These are phyloP conservation scores for Russula ochroleuca DNA, from an alignment of 768 basidiomycete genomes.

Conservation along the genomic window DNA sequence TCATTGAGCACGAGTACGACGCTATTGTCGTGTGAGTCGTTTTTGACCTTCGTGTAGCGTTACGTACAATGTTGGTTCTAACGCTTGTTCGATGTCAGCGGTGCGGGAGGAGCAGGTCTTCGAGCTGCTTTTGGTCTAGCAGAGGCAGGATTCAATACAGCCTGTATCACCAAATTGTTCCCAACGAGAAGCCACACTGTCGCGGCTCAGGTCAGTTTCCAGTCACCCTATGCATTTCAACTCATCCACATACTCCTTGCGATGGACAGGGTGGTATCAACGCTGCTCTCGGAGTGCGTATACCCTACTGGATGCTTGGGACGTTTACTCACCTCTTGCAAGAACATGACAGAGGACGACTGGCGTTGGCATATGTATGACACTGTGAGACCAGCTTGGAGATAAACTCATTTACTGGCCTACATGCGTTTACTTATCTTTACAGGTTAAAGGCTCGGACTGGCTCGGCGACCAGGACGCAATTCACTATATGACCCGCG, in stretches of 20 bases:
- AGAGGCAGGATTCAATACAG: slow-evolving; percentile 97
- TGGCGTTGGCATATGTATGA: slow-evolving; percentile 99
- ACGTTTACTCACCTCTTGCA: slow-evolving; percentile 17
- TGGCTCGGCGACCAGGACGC: slow-evolving; percentile 99
- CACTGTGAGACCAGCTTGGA: slow-evolving; percentile 52
- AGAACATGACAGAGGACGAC: slow-evolving; percentile 99
- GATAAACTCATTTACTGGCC: background rate
- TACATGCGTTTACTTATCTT: background rate
- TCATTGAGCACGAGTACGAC: slow-evolving; percentile 99
- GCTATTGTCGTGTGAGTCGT: slow-evolving; percentile 90
- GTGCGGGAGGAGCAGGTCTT: slow-evolving; percentile 96
- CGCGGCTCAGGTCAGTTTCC: slow-evolving; percentile 75
- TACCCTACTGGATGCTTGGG: background rate
- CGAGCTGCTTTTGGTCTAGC: slow-evolving; percentile 98
- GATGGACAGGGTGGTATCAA: slow-evolving; percentile 85
- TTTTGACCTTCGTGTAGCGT: background rate
- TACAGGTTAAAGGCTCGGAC: slow-evolving; percentile 95
- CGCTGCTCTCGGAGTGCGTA: slow-evolving; percentile 85
- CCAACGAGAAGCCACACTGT: slow-evolving; percentile 98
- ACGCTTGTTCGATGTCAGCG: slow-evolving; percentile 47
- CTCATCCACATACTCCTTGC: background rate
- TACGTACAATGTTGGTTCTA: background rate
- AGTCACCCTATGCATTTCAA: background rate
- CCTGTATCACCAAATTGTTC: slow-evolving; percentile 98
- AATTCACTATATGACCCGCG: slow-evolving; percentile 99